Conservation (phyloP, 148 eudicot genomes). For the Polygonum maritimum region DNA sequence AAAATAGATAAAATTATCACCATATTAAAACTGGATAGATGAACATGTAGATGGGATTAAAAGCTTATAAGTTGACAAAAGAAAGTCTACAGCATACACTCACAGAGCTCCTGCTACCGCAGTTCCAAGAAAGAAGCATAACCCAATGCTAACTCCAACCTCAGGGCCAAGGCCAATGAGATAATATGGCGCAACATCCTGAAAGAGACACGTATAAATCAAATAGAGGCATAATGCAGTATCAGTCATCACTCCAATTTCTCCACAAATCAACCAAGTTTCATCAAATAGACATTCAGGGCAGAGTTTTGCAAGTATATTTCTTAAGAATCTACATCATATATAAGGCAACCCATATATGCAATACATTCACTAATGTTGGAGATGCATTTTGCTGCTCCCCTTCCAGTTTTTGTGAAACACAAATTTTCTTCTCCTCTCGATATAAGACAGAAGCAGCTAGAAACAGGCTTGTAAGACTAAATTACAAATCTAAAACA, state of each 20-base stretch:
- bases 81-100: conserved; percentile 32
- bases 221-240: not conserved
- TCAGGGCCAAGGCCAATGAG: conserved; percentile 99
- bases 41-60: conserved; percentile 10
- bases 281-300: not conserved
- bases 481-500: not conserved
- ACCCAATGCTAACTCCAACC: conserved; percentile 99
- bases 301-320: not conserved
- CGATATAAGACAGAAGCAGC: not conserved
- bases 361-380: not conserved
- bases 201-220: conserved; percentile 1
- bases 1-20: conserved; percentile 8
- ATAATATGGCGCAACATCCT: conserved; percentile 99
- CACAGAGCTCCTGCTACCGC: conserved; percentile 99
- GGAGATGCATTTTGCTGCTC: not conserved
- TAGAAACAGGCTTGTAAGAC: not conserved
- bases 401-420: not conserved
- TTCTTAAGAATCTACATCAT: not conserved
- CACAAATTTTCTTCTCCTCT: not conserved
- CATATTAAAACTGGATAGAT: not conserved
- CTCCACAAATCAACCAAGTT: not conserved
- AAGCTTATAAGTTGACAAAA: not conserved
- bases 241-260: not conserved
- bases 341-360: not conserved
- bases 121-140: conserved; percentile 96